Conservation (phyloP, 768 basidiomycete species). For the Suillus discolor region DNA sequence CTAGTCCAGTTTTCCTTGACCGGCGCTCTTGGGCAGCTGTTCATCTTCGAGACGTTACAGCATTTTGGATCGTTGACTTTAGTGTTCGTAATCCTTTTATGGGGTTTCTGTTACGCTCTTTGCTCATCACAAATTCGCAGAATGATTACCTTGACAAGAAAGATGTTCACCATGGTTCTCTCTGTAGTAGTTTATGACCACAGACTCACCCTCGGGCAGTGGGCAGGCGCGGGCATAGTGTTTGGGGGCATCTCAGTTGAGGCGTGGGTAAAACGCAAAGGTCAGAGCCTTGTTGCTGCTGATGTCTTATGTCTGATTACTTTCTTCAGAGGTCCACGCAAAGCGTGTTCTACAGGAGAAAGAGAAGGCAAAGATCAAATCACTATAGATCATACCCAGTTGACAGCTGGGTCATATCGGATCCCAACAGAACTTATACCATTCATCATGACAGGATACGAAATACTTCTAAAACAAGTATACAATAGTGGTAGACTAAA, state of each 20-base stretch:
- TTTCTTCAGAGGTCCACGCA: constrained; percentile 68
- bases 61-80: constrained; percentile 90
- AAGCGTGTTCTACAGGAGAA: constrained; percentile 82
- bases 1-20: constrained; percentile 85
- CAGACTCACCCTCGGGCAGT: constrained; percentile 80
- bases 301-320: constrained; percentile 13
- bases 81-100: constrained; percentile 56
- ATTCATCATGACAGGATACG: background rate
- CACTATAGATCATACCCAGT: constrained; percentile 48
- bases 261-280: constrained; percentile 88
- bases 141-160: constrained; percentile 94
- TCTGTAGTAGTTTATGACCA: constrained; percentile 94
- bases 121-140: constrained; percentile 39
- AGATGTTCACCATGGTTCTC: constrained; percentile 97
- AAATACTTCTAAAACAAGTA: constrained; percentile 5
- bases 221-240: constrained; percentile 89
- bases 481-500: constrained; percentile 4
- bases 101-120: constrained; percentile 2
- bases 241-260: constrained; percentile 96
- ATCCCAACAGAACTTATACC: background rate
- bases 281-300: constrained; percentile 39
- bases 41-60: constrained; percentile 95
- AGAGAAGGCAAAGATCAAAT: constrained; percentile 82
- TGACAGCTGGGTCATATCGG: background rate
- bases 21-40: constrained; percentile 93